These are phyloP conservation scores for Ceratobasidium sp. DNA, from an alignment of 1,284 basidiomycete species.

Conservation along the genomic window DNA sequence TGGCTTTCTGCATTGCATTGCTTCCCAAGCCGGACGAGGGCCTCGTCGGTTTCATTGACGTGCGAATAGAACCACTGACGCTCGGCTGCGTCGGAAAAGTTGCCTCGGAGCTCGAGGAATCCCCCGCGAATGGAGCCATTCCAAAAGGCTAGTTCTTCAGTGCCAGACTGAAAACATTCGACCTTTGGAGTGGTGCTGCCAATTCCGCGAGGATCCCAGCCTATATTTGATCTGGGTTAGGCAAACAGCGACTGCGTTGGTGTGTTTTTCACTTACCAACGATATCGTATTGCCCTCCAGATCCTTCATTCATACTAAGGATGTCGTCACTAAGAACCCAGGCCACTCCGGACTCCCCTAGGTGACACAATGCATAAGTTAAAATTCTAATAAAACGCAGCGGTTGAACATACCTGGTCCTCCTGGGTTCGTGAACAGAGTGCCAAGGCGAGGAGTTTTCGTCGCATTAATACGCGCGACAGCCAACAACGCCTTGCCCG, in stretches of 20 bases:
- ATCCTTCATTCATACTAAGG: neutral
- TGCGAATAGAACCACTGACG: conserved; percentile 42
- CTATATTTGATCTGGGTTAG: too few relatives aligned
- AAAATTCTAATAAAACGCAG: neutral
- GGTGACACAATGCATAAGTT: neutral
- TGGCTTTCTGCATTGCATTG: conserved; percentile 17
- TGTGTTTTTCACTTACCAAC: conserved; percentile 13
- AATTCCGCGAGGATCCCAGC: conserved; percentile 46
- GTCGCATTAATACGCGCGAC: conserved; percentile 32
- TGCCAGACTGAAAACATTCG: conserved; percentile 32
- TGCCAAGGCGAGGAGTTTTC: conserved; percentile 25
- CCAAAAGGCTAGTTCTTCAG: conserved; percentile 26
- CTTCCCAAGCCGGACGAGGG: conserved; percentile 21
- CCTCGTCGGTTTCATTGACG: conserved; percentile 14
- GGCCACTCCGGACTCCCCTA: conserved; percentile 18
- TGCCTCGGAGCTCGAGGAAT: conserved; percentile 12
- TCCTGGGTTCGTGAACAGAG: conserved; percentile 45
- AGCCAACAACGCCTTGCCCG: conserved; percentile 40
- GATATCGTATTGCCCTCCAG: conserved; percentile 44
- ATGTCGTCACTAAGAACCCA: conserved; percentile 26
- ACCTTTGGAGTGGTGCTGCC: conserved; percentile 27
- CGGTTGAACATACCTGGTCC: conserved; percentile 21
- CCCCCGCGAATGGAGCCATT: conserved; percentile 21
- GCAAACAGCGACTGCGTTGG: neutral
- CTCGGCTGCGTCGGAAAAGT: conserved; percentile 23